phyloP scores from a whole-genome alignment of 176 grass and related monocot genomes.

The Rhynchospora pubera region DNA sequence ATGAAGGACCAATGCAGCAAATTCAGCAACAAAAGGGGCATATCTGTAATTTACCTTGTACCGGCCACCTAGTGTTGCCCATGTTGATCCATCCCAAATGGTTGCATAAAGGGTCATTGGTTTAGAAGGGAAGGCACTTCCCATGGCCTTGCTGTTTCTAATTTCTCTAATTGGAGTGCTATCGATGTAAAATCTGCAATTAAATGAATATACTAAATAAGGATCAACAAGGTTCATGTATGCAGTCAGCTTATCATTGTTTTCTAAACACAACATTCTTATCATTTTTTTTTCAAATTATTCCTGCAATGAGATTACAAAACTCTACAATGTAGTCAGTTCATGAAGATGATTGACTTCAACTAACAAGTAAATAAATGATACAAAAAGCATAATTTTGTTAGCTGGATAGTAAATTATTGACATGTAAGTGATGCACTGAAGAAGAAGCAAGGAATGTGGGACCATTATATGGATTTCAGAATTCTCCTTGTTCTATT shows the following conservation, averaged over 20 bases:
- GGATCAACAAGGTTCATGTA: not conserved
- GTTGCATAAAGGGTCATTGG: conserved; percentile 91
- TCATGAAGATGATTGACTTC: not conserved
- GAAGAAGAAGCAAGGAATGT: not conserved
- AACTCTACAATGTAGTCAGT: not conserved
- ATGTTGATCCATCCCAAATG: conserved; percentile 88
- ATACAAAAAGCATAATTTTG: not conserved
- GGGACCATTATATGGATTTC: not conserved
- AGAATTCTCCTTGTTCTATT: not conserved
- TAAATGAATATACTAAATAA: not conserved
- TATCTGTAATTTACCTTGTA: conserved; percentile 88
- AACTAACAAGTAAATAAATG: not conserved
- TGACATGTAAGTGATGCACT: not conserved
- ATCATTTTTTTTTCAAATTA: not conserved
- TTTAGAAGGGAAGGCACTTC: conserved; percentile 66
- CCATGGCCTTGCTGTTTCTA: conserved; percentile 51
- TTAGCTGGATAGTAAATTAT: too few species aligned
- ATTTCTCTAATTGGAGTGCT: conserved; percentile 74
- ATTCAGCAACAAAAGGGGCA: conserved; percentile 81
- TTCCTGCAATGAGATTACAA: not conserved
- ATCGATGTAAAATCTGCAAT: conserved; percentile 75
- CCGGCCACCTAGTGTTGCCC: conserved; percentile 80
- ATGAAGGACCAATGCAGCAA: conserved; percentile 48
- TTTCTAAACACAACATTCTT: not conserved
- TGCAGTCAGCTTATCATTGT: not conserved